Base-by-base conservation (phyloP, 2,329 filamentous ascomycete species). In the Lachnum nothofagi region DNA sequence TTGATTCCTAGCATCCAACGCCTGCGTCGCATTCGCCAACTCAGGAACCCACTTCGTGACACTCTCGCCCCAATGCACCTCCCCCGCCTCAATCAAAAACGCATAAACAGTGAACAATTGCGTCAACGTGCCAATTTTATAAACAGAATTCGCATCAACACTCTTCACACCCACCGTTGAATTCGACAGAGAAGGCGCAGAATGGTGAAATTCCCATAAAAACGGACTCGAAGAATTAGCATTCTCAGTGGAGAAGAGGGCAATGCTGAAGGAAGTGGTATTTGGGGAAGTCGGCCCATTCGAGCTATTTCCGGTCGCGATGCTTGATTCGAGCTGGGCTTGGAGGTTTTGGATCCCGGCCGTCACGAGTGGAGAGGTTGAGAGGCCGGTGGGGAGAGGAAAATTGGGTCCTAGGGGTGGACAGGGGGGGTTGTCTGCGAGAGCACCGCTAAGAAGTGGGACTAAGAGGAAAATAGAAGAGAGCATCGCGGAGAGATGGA, bases 351-450 rank as follows among this genome's bases (percentile, higher is more conserved):
- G 31, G 31, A 34, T 34, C 5, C 31, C 31, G 5, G 31, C 7
- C n/a, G 9, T 14, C 5, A 34, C 31, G 8, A 34, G 8, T 9
- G 31, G 31, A 16, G 31, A 34, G 5, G 8, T 34, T 10, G 8
- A 34, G 31, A 34, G 8, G n/a, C 9, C 8, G 7, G 31, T 34
- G 5, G 31, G 31, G 5, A 34, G 7, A 16, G 31, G 31, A 16
- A 34, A 34, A 14, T 34, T 34, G 7, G 31, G 31, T 5, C 31
- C 31, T 10, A 34, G n/a, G 5, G 31, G 31, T 34, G 31, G 27
- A 39, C 37, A 17, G 12, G 37, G 23, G 37, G 27, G n/a, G 43
- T 42, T 37, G 35, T 48, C 17, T 42, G 45, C 25, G 37, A 19
- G 22, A 34, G n/a, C n/a, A n/a, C n/a, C n/a, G n/a, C n/a, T n/a